Evolutionary conservation across 2,329 filamentous ascomycete species (phyloP).

Genomic region (Hypoxylon sp.): DNA sequence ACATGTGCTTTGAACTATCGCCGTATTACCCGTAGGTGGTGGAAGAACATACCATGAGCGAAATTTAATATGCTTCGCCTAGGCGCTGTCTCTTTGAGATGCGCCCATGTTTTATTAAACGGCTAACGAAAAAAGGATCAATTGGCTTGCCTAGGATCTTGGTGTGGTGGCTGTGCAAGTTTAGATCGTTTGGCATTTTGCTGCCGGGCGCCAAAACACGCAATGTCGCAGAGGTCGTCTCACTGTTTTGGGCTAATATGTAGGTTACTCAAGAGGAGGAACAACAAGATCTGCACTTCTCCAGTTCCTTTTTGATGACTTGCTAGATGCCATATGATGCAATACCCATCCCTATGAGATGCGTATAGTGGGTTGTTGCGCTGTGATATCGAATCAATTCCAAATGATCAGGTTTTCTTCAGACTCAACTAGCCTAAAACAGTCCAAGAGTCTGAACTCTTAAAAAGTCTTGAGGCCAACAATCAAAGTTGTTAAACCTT

Average conservation of each 20-base stretch:
- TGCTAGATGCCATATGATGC: conserved; percentile 1
- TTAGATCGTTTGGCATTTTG: conserved; percentile 1
- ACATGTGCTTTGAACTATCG: neutral
- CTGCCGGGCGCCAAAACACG: conserved; percentile 3
- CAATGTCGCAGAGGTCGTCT: conserved; percentile 4
- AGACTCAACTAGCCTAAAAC: neutral
- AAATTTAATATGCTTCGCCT: neutral
- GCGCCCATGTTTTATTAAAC: conserved; percentile 4
- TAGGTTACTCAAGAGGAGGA: neutral
- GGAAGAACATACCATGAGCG: neutral
- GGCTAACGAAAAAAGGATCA: neutral
- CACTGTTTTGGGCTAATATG: conserved; percentile 1
- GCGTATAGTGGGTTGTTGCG: neutral
- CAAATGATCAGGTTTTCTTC: neutral
- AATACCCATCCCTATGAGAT: conserved; percentile 1
- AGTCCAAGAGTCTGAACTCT: neutral
- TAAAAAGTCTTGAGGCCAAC: neutral
- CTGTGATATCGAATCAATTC: neutral
- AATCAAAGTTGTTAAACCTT: neutral
- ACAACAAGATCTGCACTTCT: neutral
- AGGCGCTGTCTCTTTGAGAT: neutral
- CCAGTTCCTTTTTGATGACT: neutral
- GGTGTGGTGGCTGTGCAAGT: conserved; percentile 3
- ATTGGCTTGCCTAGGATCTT: neutral
- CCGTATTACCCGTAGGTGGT: neutral